These are phyloP conservation scores for Neltuma alba DNA, from an alignment of 306 rosid species.

Conservation along the genomic window DNA sequence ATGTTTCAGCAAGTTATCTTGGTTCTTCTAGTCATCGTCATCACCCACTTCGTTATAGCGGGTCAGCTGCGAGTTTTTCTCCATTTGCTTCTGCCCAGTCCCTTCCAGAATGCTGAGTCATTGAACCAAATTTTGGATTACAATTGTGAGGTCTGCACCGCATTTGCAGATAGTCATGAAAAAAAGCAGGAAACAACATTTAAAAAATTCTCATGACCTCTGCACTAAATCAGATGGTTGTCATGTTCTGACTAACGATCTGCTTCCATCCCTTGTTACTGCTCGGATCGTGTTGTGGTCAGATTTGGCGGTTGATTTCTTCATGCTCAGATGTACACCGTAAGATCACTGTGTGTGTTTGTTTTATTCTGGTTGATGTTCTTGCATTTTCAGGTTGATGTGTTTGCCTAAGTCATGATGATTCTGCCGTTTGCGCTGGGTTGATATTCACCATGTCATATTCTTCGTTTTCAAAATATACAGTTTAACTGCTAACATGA, in stretches of 20 bases:
- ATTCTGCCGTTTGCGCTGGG: conserved; percentile 37
- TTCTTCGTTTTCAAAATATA: conserved; percentile 39
- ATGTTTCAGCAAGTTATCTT: conserved; percentile 62
- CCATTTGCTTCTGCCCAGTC: conserved; percentile 85
- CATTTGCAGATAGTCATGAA: conserved; percentile 5
- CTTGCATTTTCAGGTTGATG: conserved; percentile 37
- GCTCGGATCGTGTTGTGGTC: neutral
- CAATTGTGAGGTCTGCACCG: conserved; percentile 7
- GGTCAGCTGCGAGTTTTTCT: conserved; percentile 93
- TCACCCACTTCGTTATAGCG: conserved; percentile 74
- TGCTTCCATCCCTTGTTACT: neutral
- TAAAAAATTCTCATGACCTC: conserved; percentile 10
- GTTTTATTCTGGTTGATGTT: conserved; percentile 44
- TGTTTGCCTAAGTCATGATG: conserved; percentile 26
- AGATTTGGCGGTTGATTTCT: conserved; percentile 29
- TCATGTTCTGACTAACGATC: conserved; percentile 18
- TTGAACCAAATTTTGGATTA: conserved; percentile 9
- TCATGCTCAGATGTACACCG: conserved; percentile 49
- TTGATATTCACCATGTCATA: conserved; percentile 32
- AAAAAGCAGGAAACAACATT: conserved; percentile 28
- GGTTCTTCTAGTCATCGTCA: conserved; percentile 82
- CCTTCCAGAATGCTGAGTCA: conserved; percentile 76
- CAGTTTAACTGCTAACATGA: conserved; percentile 48
- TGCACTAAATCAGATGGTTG: conserved; percentile 14
- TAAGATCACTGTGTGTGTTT: conserved; percentile 41